Conservation (phyloP, 768 basidiomycete genomes). For the Calocybe cyanea region DNA sequence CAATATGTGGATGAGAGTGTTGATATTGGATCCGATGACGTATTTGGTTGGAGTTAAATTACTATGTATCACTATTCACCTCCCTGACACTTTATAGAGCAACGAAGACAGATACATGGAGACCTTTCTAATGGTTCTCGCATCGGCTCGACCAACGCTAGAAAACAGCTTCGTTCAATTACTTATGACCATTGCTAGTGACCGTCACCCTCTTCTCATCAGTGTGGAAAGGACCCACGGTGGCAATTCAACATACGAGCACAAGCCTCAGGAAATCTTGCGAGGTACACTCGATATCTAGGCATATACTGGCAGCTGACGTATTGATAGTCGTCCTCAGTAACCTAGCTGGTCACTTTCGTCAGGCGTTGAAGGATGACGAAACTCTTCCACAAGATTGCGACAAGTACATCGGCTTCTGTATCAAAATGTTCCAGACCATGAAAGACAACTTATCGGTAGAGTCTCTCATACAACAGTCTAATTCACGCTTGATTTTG, state of each 20-base stretch:
- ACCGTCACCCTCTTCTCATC: constrained; percentile 15
- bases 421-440: constrained; percentile 43
- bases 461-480: constrained; percentile 2
- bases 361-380: constrained; percentile 19
- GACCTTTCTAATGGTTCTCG: constrained; percentile 49
- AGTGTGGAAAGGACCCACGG: constrained; percentile 3
- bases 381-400: constrained; percentile 23
- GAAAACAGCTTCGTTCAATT: constrained; percentile 57
- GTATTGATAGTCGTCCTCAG: constrained; percentile 38
- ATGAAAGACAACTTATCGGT: constrained; percentile 50
- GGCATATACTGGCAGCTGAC: neutral
- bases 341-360: constrained; percentile 38
- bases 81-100: constrained; percentile 26
- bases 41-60: constrained; percentile 45
- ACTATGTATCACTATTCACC: neutral
- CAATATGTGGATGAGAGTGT: constrained; percentile 53
- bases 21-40: constrained; percentile 56
- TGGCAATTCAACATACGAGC: constrained; percentile 1
- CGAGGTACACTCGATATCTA: constrained; percentile 6
- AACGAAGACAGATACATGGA: constrained; percentile 48
- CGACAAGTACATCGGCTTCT: constrained; percentile 35
- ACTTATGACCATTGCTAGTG: constrained; percentile 47
- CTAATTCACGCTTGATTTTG: neutral
- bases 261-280: constrained; percentile 18
- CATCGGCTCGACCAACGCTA: constrained; percentile 41